These are phyloP conservation scores for Pecoramyces ruminantium DNA, from an alignment of 192 early-diverging fungal genomes.

Conservation along the genomic window DNA sequence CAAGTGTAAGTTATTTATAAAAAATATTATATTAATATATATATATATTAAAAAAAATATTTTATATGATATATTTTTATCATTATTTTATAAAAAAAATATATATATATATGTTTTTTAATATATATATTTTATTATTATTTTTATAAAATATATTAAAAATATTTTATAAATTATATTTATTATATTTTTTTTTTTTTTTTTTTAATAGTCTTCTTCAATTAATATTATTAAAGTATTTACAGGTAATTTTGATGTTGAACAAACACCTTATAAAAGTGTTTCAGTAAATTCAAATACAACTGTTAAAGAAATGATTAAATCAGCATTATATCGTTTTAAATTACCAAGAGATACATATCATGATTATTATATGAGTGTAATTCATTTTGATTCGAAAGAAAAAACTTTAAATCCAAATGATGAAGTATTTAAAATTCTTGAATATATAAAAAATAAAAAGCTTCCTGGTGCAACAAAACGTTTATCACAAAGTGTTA, in stretches of 20 bases:
- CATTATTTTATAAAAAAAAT: no score
- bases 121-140: no score
- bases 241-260: neutral
- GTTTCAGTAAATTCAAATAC: neutral
- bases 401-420: neutral
- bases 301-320: neutral
- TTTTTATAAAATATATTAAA: no score
- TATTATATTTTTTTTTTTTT: no score
- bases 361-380: neutral
- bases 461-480: neutral
- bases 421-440: neutral
- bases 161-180: no score
- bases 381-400: neutral
- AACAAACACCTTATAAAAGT: neutral
- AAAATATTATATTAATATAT: no score
- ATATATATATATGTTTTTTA: no score
- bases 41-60: no score
- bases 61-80: no score
- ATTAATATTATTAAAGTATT: neutral
- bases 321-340: neutral
- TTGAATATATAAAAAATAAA: neutral
- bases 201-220: neutral
- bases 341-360: neutral
- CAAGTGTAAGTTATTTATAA: neutral
- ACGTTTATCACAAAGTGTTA: neutral